Base-by-base conservation (phyloP, 2,329 filamentous ascomycete species). In the Arthroderma sp. region DNA sequence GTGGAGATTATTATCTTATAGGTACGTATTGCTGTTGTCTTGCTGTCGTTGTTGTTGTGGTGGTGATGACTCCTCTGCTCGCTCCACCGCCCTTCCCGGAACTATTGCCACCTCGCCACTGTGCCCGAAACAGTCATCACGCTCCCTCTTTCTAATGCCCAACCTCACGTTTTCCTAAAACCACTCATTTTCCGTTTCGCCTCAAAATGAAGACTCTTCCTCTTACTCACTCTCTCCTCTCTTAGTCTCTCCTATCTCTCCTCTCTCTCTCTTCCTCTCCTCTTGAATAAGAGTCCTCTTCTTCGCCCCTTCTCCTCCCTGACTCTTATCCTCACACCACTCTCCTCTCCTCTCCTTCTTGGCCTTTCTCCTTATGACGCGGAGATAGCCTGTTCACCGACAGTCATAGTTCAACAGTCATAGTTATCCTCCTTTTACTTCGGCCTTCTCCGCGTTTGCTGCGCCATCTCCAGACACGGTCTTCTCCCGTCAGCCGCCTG, bases 401-500 rank as follows among this genome's bases (percentile, higher is more conserved):
- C 2, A 8, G 8, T n/a, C 8, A 11, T n/a, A 8, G 10, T 11
- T 27, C 28, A 28, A 40, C 29, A 11, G 38, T 30, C 22, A 15
- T 30, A 28, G 28, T 40, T 28, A 28, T 28, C 29, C n/a, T 28
- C n/a, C 38, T 3, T 40, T 30, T 28, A 28, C n/a, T 30, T 40
- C 28, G 22, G 5, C 7, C n/a, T 8, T 40, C 7, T 34, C 36
- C 27, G 7, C 36, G 11, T 15, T 28, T 39, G 15, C 28, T 10
- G 15, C 38, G 11, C 38, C 27, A 39, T 10, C 38, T 39, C 38
- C 29, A n/a, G 29, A 27, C 11, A 15, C 29, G 27, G 5, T 11
- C 4, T 8, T 33, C 36, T 44, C 38, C 28, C 29, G 32, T 40
- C 43, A 46, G 44, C 36, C 45, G 40, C 42, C 45, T 49, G 41